Base-by-base conservation (phyloP, 768 basidiomycete genomes). In the Rhodosporidiobolus odoratus region DNA sequence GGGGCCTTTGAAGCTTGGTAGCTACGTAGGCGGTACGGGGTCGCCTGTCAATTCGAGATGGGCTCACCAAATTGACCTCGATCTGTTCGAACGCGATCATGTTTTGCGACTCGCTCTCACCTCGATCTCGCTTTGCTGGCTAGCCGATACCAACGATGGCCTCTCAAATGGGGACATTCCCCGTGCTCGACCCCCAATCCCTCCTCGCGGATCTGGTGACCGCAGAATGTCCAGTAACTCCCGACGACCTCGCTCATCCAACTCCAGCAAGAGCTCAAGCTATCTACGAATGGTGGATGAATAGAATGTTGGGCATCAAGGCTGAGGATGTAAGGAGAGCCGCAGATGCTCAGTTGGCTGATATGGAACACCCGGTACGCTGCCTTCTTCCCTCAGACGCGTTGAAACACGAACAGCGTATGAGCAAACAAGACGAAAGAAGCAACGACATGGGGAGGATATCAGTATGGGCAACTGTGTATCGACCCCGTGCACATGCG, bases 261-360 rank as follows among this genome's bases (percentile, higher is more conserved):
- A 71, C 71, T 15, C 48, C 66, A 1, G 65, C 65, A 6, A 60
- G 70, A 27, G 66, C 65, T 23, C 69, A 72, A 32, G 67, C 70
- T 19, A 61, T 75, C 37, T 76, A 76, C 66, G 70, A 65, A 45
- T 76, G 66, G 70, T 77, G 74, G 74, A 68, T 74, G 65, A 53
- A 50, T 30, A 52, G 56, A 17, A 37, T 72, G 32, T 40, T 75
- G 3, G 59, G 58, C 16, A 50, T 75, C 38, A 65, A 58, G 34
- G 64, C 71, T 8, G 75, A 77, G 48, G 75, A 75, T 47, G 59
- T 70, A n/a, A 47, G 60, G 32, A 60, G 66, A 34, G 75, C 77
- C 3, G 75, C 74, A 0, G 68, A 75, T 30, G 61, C 64, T 4
- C 74, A 74, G 62, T 58, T 76, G 27, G 75, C 70, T 38, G 58